Base-by-base conservation (phyloP, 2,329 filamentous ascomycete species). In the Venturia asperata region DNA sequence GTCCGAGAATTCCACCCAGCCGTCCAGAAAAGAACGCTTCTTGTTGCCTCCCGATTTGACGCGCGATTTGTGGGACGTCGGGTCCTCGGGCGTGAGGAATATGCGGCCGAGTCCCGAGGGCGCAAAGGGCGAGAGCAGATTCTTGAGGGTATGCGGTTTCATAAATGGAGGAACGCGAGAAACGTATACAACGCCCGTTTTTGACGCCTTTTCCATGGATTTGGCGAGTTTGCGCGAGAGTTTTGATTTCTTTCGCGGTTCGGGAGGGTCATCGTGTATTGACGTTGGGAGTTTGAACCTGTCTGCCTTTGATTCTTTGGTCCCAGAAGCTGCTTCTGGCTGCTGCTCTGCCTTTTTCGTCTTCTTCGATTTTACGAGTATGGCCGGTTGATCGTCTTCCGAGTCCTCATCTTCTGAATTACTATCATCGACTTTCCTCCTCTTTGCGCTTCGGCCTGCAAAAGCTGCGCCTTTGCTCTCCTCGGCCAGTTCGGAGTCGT, bases 131-230 rank as follows among this genome's bases (percentile, higher is more conserved):
- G 87, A 82, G 64, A 94, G 84, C 17, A 92, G 85, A 21, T 87
- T 86, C 69, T 89, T 86, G 49, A 94, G 81, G 72, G 92, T 92
- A 63, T 82, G 79, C 7, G 90, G 90, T 71, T 92, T 92, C 90
- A 95, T 94, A 76, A 92, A 95, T 0, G 91, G 91, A 4, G 91
- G 91, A 68, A 94, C 85, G 66, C 91, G 86, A 5, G 90, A 93
- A 67, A 95, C 81, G 77, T 94, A 95, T 67, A 94, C 81, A 15
- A 95, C 89, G 68, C 91, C 91, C 0, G 89, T 91, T 73, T 87
- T 88, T 70, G 85, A 85, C 67, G 88, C 82, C 27, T 86, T 85
- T 43, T 83, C 82, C 68, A 86, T 84, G 13, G 85, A 83, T 5
- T 81, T 81, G 47, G 88, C 83, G 61, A 90, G 83, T 72, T 90